Conservation (phyloP, 2,329 filamentous ascomycete species). For the Epichloe coenophiala region DNA sequence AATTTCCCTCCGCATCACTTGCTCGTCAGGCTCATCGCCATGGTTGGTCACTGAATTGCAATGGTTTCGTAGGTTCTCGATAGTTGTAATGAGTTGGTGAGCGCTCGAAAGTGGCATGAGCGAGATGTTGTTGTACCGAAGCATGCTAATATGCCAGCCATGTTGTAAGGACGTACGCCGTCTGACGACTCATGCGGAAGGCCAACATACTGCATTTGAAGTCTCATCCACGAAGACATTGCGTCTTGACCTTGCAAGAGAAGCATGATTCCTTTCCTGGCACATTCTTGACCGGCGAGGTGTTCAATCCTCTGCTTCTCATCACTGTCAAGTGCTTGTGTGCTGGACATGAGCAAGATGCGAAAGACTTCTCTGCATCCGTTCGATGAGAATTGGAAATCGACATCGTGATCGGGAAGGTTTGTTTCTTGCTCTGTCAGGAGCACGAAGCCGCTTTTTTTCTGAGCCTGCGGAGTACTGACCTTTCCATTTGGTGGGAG, state of each 20-base stretch:
- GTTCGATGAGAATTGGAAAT: conserved; percentile 19
- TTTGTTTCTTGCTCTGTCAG: conserved; percentile 22
- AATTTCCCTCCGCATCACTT: not conserved
- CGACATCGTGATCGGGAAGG: conserved; percentile 32
- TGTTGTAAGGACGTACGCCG: not conserved
- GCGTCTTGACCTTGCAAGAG: conserved; percentile 22
- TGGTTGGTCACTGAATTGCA: not conserved
- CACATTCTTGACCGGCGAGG: conserved; percentile 24
- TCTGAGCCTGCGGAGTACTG: not conserved
- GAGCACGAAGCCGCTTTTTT: not conserved
- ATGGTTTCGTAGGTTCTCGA: conserved; percentile 25
- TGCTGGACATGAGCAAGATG: conserved; percentile 26
- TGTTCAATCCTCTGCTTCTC: conserved; percentile 24
- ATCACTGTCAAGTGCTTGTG: conserved; percentile 19
- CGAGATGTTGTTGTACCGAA: conserved; percentile 20
- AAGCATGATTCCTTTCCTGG: conserved; percentile 29
- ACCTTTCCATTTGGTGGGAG: conserved; percentile 15
- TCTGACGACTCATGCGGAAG: not conserved
- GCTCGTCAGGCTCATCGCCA: not conserved
- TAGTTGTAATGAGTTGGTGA: conserved; percentile 20
- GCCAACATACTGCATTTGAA: conserved; percentile 30
- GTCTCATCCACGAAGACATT: conserved; percentile 23
- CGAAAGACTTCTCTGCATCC: conserved; percentile 15
- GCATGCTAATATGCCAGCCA: conserved; percentile 15
- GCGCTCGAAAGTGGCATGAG: conserved; percentile 28